phyloP scores from a whole-genome alignment of 768 basidiomycete genomes.

The Pleurotus salmoneostramineus region DNA sequence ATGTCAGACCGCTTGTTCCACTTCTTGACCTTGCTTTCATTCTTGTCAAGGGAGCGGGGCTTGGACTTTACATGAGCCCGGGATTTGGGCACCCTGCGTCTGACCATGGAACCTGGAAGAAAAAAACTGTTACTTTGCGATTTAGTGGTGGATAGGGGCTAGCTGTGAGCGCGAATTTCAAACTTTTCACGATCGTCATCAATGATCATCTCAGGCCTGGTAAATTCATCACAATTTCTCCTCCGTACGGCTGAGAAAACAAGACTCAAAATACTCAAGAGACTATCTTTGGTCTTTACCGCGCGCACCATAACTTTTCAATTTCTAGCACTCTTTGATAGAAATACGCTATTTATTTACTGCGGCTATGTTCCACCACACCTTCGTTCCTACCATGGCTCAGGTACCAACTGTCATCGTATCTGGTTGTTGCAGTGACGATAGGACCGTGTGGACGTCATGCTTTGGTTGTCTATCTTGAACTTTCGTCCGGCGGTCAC shows the following conservation, averaged over 20 bases:
- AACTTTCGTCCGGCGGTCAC: no score
- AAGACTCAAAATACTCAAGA: no score
- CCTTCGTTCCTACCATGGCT: not conserved
- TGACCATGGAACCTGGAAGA: slow-evolving; percentile 10
- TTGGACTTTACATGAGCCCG: slow-evolving; percentile 23
- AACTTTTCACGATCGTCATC: no score
- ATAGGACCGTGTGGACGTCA: not conserved
- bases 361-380: not conserved
- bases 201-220: no score
- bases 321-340: no score
- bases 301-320: no score
- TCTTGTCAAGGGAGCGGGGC: slow-evolving; percentile 45
- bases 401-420: not conserved
- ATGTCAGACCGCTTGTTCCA: slow-evolving; percentile 71
- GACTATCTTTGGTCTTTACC: no score
- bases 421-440: not conserved
- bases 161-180: no score
- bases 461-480: no score
- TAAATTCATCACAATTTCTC: not conserved
- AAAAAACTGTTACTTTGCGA: no score
- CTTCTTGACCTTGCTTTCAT: slow-evolving; percentile 50
- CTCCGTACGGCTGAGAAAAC: not conserved
- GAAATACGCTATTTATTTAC: no score
- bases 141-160: not conserved
- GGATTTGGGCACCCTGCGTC: slow-evolving; percentile 38